Conservation (phyloP, 768 basidiomycete species). For the Rhodotorula paludigena region DNA sequence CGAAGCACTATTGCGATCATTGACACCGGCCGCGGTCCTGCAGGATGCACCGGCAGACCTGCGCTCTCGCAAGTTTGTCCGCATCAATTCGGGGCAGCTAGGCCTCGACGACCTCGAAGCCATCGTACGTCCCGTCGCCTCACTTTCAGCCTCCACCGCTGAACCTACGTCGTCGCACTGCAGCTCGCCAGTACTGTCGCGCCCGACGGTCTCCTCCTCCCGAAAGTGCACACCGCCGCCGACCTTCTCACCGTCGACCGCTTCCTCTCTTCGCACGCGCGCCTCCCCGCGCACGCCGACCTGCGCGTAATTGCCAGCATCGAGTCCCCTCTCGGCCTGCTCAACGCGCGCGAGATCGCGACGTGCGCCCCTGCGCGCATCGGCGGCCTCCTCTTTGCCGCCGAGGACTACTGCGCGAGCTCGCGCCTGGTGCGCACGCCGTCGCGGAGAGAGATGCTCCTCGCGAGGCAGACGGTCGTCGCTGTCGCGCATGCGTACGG, state of each 20-base stretch:
- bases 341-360: conserved; percentile 54
- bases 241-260: conserved; percentile 63
- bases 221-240: conserved; percentile 68
- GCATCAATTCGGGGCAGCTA: conserved; percentile 45
- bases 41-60: background rate
- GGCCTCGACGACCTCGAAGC: conserved; percentile 45
- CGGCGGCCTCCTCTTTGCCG: conserved; percentile 57
- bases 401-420: conserved; percentile 92
- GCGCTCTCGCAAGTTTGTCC: conserved; percentile 39
- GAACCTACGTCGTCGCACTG: conserved; percentile 47
- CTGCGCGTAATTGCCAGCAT: conserved; percentile 71
- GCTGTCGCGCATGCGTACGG: conserved; percentile 76
- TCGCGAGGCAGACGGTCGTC: conserved; percentile 74
- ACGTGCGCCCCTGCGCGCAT: background rate
- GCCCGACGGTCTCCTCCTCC: conserved; percentile 69
- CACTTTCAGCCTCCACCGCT: background rate
- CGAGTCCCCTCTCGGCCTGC: conserved; percentile 71
- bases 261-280: conserved; percentile 45
- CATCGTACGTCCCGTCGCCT: conserved; percentile 34
- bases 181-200: conserved; percentile 48
- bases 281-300: conserved; percentile 35
- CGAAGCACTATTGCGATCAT: no score
- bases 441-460: conserved; percentile 71
- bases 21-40: no score
- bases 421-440: conserved; percentile 72